Base-by-base conservation (phyloP, 2,329 filamentous ascomycete species). In the Neonectria magnoliae region DNA sequence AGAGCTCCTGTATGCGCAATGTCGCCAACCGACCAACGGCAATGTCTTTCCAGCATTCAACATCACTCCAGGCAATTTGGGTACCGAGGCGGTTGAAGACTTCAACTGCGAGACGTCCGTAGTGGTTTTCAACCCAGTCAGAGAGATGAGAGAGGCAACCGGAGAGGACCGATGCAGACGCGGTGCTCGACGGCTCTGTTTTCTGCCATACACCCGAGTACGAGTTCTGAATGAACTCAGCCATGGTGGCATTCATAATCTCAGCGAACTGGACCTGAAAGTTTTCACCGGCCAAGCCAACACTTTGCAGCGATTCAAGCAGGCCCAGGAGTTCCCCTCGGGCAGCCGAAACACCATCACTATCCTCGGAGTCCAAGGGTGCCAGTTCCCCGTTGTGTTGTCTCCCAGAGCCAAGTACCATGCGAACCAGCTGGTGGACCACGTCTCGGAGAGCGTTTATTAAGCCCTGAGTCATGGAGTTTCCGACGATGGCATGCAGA, bases 221-320 rank as follows among this genome's bases (percentile, higher is more conserved):
- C 7, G 85, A 86, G 53, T 83, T 82, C 42, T 81, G 81, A 44
- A 94, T 86, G 70, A 90, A 91, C 13, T 85, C 81, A 47, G 84
- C 84, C 82, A 94, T 88, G 63, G 90, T 83, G 38, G 80, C 80
- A 73, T 93, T 85, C 83, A 93, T 90, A 27, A 91, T 84, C 76
- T 91, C 88, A 16, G 91, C 92, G 72, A 93, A 90, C 38, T 91
- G 82, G 31, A 91, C 85, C 73, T 93, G 90, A 56, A 92, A 91
- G 53, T 81, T 83, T 71, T 92, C 89, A 27, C 90, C 90, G 1
- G 89, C 89, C 18, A 94, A 80, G 0, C 91, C 92, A 22, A 93
- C 87, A 51, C 86, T 83, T 68, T 85, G 81, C 16, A 94, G 79
- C 9, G 87, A 85, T 53, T 86, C 83, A 2, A 91, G 80, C 18